phyloP scores from a whole-genome alignment of 768 basidiomycete species.

The Russula sp. region DNA sequence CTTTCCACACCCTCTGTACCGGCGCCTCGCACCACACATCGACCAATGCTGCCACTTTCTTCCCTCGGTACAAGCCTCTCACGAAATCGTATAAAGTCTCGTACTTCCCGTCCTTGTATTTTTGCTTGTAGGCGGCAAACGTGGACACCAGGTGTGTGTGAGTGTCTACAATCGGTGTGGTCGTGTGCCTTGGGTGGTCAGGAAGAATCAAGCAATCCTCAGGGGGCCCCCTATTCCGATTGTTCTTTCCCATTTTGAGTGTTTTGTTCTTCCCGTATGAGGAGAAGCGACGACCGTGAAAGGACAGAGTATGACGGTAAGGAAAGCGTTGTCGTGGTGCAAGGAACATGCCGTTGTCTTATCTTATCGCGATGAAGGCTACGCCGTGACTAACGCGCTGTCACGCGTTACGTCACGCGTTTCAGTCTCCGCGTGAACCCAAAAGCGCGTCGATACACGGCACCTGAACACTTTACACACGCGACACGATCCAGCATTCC shows the following conservation, averaged over 20 bases:
- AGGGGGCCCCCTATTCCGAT: slow-evolving; percentile 11
- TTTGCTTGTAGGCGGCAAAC: slow-evolving; percentile 50
- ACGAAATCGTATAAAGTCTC: slow-evolving; percentile 63
- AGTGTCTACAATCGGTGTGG: slow-evolving; percentile 62
- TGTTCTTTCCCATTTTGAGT: slow-evolving; percentile 19
- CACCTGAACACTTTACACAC: no score
- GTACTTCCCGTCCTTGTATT: slow-evolving; percentile 52
- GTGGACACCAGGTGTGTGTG: slow-evolving; percentile 82
- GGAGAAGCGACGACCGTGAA: neutral
- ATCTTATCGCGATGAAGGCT: neutral
- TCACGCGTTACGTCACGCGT: slow-evolving; percentile 21
- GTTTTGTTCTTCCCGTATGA: neutral
- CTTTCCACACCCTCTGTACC: slow-evolving; percentile 53
- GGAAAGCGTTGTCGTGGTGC: neutral
- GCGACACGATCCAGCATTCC: neutral
- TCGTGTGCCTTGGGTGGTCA: slow-evolving; percentile 4
- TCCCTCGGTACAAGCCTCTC: slow-evolving; percentile 48
- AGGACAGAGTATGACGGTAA: neutral
- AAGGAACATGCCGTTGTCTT: neutral
- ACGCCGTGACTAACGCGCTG: slow-evolving; percentile 13
- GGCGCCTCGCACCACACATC: slow-evolving; percentile 91
- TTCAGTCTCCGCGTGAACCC: slow-evolving; percentile 17
- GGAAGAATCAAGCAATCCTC: slow-evolving; percentile 19
- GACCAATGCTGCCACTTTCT: slow-evolving; percentile 58
- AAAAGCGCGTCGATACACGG: neutral